Evolutionary conservation across 371 early-diverging fungal species (phyloP).

Genomic region (Mortierella polycephala): DNA sequence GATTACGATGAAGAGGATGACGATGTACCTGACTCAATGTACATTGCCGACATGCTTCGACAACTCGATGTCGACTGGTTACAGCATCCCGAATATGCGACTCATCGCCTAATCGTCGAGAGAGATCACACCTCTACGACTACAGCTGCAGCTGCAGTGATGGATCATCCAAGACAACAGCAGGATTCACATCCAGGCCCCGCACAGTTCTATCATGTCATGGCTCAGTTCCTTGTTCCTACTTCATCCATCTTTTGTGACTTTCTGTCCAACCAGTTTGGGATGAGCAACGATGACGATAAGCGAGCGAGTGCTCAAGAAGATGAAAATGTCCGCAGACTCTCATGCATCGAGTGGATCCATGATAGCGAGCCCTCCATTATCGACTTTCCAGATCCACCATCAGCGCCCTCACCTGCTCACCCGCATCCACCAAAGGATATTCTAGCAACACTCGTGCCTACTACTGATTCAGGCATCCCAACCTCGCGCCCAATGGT

Average conservation of each 20-base stretch:
- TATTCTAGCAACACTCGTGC: not conserved
- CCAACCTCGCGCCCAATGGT: constrained; percentile 3
- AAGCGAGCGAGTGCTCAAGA: not conserved
- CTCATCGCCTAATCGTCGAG: constrained; percentile 17
- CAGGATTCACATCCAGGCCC: not conserved
- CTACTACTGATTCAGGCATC: not conserved
- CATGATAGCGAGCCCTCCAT: not conserved
- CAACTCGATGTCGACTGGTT: constrained; percentile 19
- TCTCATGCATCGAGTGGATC: not conserved
- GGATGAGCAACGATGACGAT: not conserved
- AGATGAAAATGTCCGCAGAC: no score
- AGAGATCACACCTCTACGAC: not conserved
- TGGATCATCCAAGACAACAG: not conserved
- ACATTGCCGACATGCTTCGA: constrained; percentile 15
- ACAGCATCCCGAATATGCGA: constrained; percentile 14
- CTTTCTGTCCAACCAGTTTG: not conserved
- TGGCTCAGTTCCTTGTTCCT: constrained; percentile 35
- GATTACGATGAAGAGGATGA: not conserved
- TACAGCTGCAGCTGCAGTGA: not conserved
- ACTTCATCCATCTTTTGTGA: constrained; percentile 31
- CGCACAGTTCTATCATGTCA: constrained; percentile 3
- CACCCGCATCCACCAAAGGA: not conserved
- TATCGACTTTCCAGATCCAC: not conserved
- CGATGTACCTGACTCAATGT: constrained; percentile 7
- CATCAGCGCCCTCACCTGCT: not conserved